phyloP scores from a whole-genome alignment of 805 yeast species.

The Wickerhamiella azyma region DNA sequence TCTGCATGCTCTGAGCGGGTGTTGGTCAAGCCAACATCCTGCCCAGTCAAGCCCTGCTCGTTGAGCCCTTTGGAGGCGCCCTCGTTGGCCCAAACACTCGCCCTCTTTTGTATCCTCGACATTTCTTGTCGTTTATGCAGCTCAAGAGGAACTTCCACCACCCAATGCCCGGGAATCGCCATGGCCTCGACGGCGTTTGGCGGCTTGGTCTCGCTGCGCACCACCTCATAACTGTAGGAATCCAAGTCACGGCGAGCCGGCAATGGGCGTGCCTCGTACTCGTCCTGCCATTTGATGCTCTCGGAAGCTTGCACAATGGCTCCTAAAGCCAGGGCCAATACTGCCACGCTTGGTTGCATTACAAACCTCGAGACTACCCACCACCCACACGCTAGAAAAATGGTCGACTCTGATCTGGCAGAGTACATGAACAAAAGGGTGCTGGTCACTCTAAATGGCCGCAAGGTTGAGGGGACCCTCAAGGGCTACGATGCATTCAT shows the following conservation, averaged over 20 bases:
- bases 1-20: too few species aligned
- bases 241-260: conserved; percentile 15
- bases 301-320: neutral
- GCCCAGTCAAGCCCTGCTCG: neutral
- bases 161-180: conserved; percentile 21
- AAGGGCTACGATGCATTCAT: conserved; percentile 75
- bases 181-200: conserved; percentile 17
- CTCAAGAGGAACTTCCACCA: conserved; percentile 10
- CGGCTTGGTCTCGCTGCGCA: neutral
- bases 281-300: conserved; percentile 14
- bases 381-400: neutral
- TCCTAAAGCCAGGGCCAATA: neutral
- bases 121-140: conserved; percentile 9
- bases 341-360: conserved; percentile 1
- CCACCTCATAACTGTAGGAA: conserved; percentile 13
- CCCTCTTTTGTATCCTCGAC: conserved; percentile 1
- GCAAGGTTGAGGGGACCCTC: conserved; percentile 66
- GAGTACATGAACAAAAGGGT: conserved; percentile 71
- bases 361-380: neutral
- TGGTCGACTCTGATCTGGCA: conserved; percentile 25
- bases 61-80: neutral
- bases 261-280: conserved; percentile 13
- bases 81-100: neutral
- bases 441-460: conserved; percentile 54
- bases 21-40: too few species aligned